These are phyloP conservation scores for Dunaliella primolecta DNA, from an alignment of 139 green algal species.

Conservation along the genomic window DNA sequence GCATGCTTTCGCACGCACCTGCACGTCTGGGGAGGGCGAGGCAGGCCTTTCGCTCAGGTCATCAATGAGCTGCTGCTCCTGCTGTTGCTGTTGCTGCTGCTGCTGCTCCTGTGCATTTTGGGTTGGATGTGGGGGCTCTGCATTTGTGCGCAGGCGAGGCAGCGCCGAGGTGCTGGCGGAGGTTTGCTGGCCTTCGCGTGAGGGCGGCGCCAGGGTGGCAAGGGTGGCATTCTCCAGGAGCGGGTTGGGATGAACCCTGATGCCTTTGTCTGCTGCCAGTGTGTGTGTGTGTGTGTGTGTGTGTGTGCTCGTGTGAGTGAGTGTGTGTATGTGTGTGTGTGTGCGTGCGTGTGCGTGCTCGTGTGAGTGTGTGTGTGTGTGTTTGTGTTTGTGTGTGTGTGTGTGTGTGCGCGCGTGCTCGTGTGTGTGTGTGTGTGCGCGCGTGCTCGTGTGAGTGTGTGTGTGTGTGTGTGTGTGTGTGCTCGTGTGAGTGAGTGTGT, in stretches of 20 bases:
- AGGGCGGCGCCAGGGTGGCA: background rate
- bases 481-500: background rate
- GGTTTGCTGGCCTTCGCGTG: too few relatives aligned
- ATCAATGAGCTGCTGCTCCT: too few relatives aligned
- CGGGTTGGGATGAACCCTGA: background rate
- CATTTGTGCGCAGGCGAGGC: too few relatives aligned
- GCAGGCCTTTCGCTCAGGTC: too few relatives aligned
- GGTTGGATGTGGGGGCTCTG: too few relatives aligned
- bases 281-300: background rate
- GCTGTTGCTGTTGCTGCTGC: too few relatives aligned
- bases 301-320: background rate
- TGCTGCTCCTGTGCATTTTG: too few relatives aligned
- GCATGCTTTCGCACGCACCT: too few relatives aligned
- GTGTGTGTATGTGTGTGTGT: background rate
- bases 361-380: background rate
- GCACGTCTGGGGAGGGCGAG: too few relatives aligned
- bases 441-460: background rate
- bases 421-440: background rate
- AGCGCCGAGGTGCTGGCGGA: too few relatives aligned
- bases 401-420: background rate
- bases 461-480: background rate
- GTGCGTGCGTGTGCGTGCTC: background rate
- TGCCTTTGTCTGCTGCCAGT: background rate
- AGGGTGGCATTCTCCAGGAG: background rate
- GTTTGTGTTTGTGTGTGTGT: background rate